Evolutionary conservation across 2,329 filamentous ascomycete species (phyloP).

Genomic region (Trichoderma afroharzianum): DNA sequence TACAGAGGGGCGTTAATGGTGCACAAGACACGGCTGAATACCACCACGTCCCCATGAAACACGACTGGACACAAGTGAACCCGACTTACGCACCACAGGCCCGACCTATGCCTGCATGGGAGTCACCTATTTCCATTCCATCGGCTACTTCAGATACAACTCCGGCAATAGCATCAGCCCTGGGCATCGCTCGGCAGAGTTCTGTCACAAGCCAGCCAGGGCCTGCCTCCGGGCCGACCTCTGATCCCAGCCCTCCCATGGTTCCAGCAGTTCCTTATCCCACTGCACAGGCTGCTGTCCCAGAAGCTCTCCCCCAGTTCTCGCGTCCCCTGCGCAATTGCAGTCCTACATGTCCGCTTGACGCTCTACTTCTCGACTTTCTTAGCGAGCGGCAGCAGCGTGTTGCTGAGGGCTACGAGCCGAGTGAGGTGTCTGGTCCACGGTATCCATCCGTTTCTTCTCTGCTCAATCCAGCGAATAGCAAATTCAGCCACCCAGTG

Average conservation of each 20-base stretch:
- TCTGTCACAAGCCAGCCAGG: constrained; percentile 44
- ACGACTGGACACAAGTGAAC: constrained; percentile 42
- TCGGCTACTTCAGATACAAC: constrained; percentile 5
- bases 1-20: constrained; percentile 48
- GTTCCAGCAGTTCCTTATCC: not conserved
- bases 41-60: constrained; percentile 48
- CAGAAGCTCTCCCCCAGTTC: constrained; percentile 21
- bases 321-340: constrained; percentile 53
- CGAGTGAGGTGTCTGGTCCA: constrained; percentile 67
- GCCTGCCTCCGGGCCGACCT: constrained; percentile 53
- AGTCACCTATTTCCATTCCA: not conserved
- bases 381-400: constrained; percentile 65
- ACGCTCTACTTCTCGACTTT: constrained; percentile 77
- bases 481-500: constrained; percentile 65
- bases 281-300: not conserved
- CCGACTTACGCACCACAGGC: constrained; percentile 22
- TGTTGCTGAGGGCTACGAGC: constrained; percentile 60
- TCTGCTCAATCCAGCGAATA: constrained; percentile 67
- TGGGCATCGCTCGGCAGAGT: not conserved
- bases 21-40: constrained; percentile 44
- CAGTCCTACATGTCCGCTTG: constrained; percentile 70
- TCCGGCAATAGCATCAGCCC: not conserved
- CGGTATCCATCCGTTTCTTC: constrained; percentile 76
- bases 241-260: constrained; percentile 25
- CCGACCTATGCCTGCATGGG: not conserved